Conservation (phyloP, 805 yeast genomes). For the Trichomonascus vanleenenianus region DNA sequence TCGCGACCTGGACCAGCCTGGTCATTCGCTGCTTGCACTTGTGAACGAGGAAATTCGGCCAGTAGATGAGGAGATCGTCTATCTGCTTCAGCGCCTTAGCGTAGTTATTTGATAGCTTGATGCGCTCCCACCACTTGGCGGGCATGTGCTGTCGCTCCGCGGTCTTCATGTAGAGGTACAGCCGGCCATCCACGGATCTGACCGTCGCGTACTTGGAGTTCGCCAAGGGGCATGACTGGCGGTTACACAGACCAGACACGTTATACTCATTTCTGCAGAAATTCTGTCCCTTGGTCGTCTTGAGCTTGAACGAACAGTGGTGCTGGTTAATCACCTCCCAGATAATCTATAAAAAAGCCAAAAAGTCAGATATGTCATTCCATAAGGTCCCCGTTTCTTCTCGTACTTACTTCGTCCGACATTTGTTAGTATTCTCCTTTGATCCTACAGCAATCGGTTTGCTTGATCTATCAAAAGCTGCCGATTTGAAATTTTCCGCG, state of each 20-base stretch:
- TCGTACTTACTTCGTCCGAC: constrained; percentile 20
- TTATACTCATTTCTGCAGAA: constrained; percentile 96
- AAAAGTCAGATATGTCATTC: background rate
- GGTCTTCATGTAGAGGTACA: constrained; percentile 74
- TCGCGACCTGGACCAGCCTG: constrained; percentile 88
- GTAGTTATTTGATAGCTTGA: constrained; percentile 83
- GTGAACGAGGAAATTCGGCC: constrained; percentile 88
- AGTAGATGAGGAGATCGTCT: constrained; percentile 78
- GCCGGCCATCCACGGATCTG: constrained; percentile 28
- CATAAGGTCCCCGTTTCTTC: no score
- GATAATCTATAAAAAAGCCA: constrained; percentile 65
- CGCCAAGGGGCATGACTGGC: constrained; percentile 95
- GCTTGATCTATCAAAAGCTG: no score
- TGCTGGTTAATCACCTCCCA: constrained; percentile 97
- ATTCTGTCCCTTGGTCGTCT: constrained; percentile 79
- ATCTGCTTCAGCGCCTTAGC: constrained; percentile 81
- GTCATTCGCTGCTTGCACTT: constrained; percentile 96
- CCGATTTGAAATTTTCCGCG: no score
- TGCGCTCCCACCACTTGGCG: constrained; percentile 88
- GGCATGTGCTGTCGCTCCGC: constrained; percentile 98
- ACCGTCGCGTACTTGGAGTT: constrained; percentile 38
- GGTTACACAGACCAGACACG: constrained; percentile 86
- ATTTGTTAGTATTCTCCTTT: constrained; percentile 4
- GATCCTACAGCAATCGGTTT: no score
- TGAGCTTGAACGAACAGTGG: constrained; percentile 90